phyloP scores from a whole-genome alignment of 2,329 filamentous ascomycete species.

The Pseudocercospora fuligena region DNA sequence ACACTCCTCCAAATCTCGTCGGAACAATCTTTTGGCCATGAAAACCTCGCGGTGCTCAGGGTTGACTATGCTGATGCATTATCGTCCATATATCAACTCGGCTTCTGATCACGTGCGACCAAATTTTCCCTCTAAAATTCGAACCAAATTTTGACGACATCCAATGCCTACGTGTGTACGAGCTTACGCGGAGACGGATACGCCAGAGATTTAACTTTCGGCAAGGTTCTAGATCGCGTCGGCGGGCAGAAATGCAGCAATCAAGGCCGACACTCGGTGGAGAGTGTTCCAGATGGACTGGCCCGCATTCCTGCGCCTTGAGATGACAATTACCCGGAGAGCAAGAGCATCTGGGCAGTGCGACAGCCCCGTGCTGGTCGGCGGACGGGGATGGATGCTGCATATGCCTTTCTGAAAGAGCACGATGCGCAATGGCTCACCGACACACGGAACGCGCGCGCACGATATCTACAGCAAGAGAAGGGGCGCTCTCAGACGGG shows the following conservation, averaged over 20 bases:
- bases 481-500: background rate
- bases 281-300: background rate
- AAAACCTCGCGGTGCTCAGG: background rate
- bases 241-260: background rate
- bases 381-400: slow-evolving; percentile 1
- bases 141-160: background rate
- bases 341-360: background rate
- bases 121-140: background rate
- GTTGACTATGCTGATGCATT: background rate
- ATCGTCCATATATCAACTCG: background rate
- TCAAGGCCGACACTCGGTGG: background rate
- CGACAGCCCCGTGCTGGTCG: background rate
- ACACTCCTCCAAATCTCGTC: too few species aligned
- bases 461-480: slow-evolving; percentile 2
- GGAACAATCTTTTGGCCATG: too few species aligned
- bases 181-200: too few species aligned
- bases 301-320: background rate
- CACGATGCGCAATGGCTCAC: slow-evolving; percentile 24
- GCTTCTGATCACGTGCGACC: background rate
- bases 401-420: slow-evolving; percentile 17
- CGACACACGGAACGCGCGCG: slow-evolving; percentile 12
- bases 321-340: background rate
- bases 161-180: too few species aligned
- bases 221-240: too few species aligned
- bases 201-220: too few species aligned